Evolutionary conservation across 1,284 basidiomycete species (phyloP), one percentile per base, ranked within the genome.

Genomic region (Papiliotrema fonsecae): DNA sequence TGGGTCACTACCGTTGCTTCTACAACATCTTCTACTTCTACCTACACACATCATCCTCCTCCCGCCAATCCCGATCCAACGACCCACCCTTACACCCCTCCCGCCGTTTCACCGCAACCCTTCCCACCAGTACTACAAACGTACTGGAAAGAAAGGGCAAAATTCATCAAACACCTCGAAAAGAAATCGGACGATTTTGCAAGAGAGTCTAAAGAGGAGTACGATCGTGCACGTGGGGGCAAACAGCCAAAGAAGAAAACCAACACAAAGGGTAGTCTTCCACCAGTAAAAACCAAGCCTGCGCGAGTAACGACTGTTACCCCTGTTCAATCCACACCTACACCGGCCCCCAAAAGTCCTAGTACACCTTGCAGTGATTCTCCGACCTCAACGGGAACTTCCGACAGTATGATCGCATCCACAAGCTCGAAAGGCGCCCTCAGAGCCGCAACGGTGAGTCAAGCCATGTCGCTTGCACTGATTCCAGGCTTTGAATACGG

Each of bases 121-220:
- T 27, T 40, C 35, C 26, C 50, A 49, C 44, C 57, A 42, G 28
- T 42, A 22, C 44, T 55, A 19, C 50, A 61, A 26, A 52, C 55
- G 27, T 65, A 63, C 37, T 62, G 61, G 39, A 27, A 47, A 39
- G 58, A 67, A 45, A 59, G 63, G 38, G 46, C 55, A 24, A 63
- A 60, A 44, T 56, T 67, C 36, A 62, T 65, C 54, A 42, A 45
- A 28, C 60, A 64, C 38, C 57, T 67, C 32, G 59, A 65, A 49
- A 62, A 58, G 39, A 45, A 60, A 28, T 55, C 45, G 45, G 52
- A 53, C 46, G 57, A 57, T 24, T 67, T 64, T 39, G 45, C 53
- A 25, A 56, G 57, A 31, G 41, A 48, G 39, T 47, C 49, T 14
- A 42, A 51, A 37, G 54, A 58, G 21, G 52, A 56, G 45, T 37